Evolutionary conservation across 176 grass and related monocot species (phyloP).

Genomic region (Eremochloa ophiuroides): DNA sequence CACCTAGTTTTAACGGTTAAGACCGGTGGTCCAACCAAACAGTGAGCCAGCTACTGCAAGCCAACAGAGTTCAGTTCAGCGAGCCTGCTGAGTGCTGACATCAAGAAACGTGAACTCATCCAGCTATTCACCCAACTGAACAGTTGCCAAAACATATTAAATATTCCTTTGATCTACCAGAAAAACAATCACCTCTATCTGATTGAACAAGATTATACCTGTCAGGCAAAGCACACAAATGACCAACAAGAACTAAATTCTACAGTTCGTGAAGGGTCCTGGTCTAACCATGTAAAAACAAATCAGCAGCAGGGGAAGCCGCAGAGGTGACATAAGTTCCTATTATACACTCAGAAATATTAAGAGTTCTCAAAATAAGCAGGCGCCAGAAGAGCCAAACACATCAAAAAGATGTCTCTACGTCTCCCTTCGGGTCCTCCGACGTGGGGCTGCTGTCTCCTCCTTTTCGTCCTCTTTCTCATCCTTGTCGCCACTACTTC

Average conservation of each 20-base stretch:
- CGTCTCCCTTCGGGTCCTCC: conserved; percentile 69
- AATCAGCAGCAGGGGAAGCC: background rate
- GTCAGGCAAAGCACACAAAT: conserved; percentile 21
- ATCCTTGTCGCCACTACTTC: conserved; percentile 60
- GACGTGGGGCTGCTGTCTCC: conserved; percentile 39
- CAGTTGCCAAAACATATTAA: background rate
- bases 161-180: background rate
- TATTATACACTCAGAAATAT: conserved; percentile 45
- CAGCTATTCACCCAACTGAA: background rate
- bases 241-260: conserved; percentile 4
- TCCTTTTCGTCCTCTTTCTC: conserved; percentile 67
- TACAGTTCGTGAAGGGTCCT: conserved; percentile 27
- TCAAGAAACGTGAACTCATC: background rate
- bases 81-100: too few species aligned
- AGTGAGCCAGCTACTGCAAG: too few species aligned
- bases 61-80: too few species aligned
- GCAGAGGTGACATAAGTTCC: conserved; percentile 25
- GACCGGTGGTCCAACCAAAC: too few species aligned
- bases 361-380: conserved; percentile 14
- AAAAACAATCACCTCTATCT: conserved; percentile 9
- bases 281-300: conserved; percentile 33
- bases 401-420: conserved; percentile 29
- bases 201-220: background rate
- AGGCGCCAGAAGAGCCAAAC: background rate
- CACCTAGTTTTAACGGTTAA: too few species aligned